Conservation (phyloP, 2,329 filamentous ascomycete genomes). For the Didymella lethalis region DNA sequence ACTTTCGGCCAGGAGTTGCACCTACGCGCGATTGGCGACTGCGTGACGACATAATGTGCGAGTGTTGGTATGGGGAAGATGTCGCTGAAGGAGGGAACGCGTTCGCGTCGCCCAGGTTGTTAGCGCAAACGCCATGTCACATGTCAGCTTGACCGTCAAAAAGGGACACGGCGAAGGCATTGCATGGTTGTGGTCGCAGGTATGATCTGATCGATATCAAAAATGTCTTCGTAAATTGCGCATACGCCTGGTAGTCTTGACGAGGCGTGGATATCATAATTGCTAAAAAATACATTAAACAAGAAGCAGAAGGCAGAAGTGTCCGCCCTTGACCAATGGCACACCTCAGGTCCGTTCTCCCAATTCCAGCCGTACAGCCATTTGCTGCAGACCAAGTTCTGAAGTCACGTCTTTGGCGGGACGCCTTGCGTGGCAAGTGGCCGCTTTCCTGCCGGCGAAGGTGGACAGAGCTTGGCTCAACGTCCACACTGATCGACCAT, state of each 20-base stretch:
- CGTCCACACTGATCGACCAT: neutral
- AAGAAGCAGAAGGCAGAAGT: constrained; percentile 4
- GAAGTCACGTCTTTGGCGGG: neutral
- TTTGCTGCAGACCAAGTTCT: neutral
- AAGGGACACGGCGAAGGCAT: neutral
- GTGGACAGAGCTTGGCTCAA: constrained; percentile 12
- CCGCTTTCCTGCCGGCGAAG: neutral
- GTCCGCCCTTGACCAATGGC: neutral
- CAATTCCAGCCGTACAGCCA: neutral
- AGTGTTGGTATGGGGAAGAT: neutral
- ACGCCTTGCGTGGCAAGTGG: neutral
- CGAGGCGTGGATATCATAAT: constrained; percentile 28
- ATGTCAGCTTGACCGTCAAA: constrained; percentile 10
- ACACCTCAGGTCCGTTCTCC: neutral
- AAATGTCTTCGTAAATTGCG: constrained; percentile 6
- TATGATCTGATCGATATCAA: neutral
- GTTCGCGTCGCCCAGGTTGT: neutral
- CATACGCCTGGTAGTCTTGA: constrained; percentile 1
- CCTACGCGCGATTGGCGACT: constrained; percentile 29
- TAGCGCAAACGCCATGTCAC: constrained; percentile 27
- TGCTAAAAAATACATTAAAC: constrained; percentile 19
- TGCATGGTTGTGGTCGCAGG: neutral
- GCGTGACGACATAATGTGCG: constrained; percentile 35
- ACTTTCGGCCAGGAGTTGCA: constrained; percentile 27
- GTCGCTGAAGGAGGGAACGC: constrained; percentile 5